Percentiles rank a stretch among this genome's conserved stretches.
Evolutionary conservation across 139 green algal species (phyloP).

Genomic region (Spirogloea muscicola): DNA sequence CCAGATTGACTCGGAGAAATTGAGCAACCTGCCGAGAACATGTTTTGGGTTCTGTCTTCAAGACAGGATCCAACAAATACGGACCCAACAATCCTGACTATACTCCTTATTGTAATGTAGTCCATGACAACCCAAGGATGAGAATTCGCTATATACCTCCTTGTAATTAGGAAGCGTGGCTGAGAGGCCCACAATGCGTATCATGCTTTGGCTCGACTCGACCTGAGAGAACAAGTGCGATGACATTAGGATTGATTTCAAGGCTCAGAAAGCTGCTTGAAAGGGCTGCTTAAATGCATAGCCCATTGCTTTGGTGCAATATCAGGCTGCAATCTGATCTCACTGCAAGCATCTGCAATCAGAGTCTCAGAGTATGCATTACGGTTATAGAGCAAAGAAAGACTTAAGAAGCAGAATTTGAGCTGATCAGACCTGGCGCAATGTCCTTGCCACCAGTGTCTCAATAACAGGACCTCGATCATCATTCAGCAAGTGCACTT

Average conservation of each 20-base stretch:
- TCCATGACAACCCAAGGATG: too few species aligned
- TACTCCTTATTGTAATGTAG: too few species aligned
- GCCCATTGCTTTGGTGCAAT: too few species aligned
- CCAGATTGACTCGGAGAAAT: conserved; percentile 79
- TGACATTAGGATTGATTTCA: too few species aligned
- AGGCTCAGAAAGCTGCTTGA: too few species aligned
- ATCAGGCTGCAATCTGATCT: too few species aligned
- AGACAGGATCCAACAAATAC: too few species aligned
- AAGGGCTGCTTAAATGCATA: too few species aligned
- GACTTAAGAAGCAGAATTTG: neutral
- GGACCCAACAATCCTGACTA: too few species aligned
- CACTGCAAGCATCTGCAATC: too few species aligned
- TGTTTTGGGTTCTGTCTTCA: conserved; percentile 58
- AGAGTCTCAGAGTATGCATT: neutral
- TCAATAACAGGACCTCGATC: conserved; percentile 96
- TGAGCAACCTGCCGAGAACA: conserved; percentile 68
- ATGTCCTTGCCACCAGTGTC: conserved; percentile 90
- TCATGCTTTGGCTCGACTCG: conserved; percentile 92
- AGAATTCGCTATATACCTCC: too few species aligned
- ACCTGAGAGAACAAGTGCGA: too few species aligned
- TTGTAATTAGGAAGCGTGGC: conserved; percentile 96
- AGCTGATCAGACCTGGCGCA: conserved; percentile 52
- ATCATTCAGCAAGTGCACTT: conserved; percentile 95
- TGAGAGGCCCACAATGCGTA: conserved; percentile 94
- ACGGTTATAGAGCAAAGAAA: neutral